Evolutionary conservation across 164 flowering plant genomes (phyloP).

Genomic region (Magnolia officinalis): DNA sequence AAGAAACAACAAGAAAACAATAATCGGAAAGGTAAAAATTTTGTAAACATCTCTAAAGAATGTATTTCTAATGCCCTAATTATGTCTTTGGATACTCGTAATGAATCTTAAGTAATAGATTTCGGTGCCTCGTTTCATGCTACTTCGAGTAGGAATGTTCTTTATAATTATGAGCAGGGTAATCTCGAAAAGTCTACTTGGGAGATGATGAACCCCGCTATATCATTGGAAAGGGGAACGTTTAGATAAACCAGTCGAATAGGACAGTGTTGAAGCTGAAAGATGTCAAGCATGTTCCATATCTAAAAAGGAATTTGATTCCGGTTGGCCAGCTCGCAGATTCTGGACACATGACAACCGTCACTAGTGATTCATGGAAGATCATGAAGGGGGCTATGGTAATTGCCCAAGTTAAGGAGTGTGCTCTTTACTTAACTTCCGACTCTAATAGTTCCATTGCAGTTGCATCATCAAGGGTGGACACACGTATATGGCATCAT

Average conservation of each 20-base stretch:
- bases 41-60: neutral
- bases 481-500: neutral
- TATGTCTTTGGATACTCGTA: neutral
- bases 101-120: neutral
- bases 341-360: neutral
- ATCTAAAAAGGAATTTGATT: neutral
- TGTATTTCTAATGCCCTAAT: neutral
- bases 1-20: neutral
- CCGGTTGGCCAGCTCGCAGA: neutral
- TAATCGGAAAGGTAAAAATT: neutral
- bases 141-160: neutral
- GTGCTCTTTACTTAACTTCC: neutral
- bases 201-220: neutral
- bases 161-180: conserved; percentile 3
- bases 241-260: neutral
- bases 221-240: conserved; percentile 7
- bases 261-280: neutral
- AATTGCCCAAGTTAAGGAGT: neutral
- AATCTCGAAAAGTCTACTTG: conserved; percentile 8
- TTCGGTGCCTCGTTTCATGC: neutral
- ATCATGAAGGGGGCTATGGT: conserved; percentile 4
- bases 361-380: neutral
- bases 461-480: neutral
- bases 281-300: conserved; percentile 5
- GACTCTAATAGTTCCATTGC: neutral